These are phyloP conservation scores for Fusarium nelsonii DNA, from an alignment of 2,329 filamentous ascomycete species.

Conservation along the genomic window DNA sequence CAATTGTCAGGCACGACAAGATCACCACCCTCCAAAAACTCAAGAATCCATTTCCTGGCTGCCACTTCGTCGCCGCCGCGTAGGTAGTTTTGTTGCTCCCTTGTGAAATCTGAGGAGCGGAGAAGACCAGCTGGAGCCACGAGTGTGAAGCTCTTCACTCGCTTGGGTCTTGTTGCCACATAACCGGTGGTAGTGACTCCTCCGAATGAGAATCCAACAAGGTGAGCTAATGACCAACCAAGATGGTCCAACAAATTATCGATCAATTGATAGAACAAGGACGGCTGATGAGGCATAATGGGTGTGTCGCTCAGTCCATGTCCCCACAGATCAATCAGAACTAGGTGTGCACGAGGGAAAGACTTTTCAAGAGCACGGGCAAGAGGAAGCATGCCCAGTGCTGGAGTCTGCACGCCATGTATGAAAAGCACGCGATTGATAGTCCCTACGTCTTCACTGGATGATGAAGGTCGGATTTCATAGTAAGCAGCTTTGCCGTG, in stretches of 20 bases:
- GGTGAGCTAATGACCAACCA: conserved; percentile 57
- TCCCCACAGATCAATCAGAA: conserved; percentile 65
- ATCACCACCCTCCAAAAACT: conserved; percentile 58
- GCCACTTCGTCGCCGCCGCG: conserved; percentile 48
- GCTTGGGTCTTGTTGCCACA: conserved; percentile 49
- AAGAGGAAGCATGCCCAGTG: conserved; percentile 61
- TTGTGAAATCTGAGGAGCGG: conserved; percentile 43
- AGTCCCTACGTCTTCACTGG: rapidly evolving
- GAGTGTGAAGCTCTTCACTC: conserved; percentile 52
- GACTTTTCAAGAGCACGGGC: conserved; percentile 51
- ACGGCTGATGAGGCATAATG: conserved; percentile 54
- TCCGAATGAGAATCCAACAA: conserved; percentile 66
- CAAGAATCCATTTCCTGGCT: conserved; percentile 53
- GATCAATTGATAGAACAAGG: conserved; percentile 59
- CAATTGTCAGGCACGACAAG: conserved; percentile 59
- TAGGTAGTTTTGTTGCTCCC: conserved; percentile 43
- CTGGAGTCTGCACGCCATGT: conserved; percentile 65
- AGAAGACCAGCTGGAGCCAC: conserved; percentile 64
- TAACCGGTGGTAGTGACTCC: conserved; percentile 57
- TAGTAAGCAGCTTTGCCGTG: conserved; percentile 58
- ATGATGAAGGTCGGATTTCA: conserved; percentile 43
- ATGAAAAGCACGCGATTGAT: conserved; percentile 57
- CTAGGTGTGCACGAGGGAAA: conserved; percentile 55
- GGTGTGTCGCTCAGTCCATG: conserved; percentile 66
- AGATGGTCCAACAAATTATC: conserved; percentile 56